A percentile compares a stretch with the other conserved stretches of the same genome.
Conservation (phyloP, 2,329 filamentous ascomycete species). For the Fusarium zealandicum region DNA sequence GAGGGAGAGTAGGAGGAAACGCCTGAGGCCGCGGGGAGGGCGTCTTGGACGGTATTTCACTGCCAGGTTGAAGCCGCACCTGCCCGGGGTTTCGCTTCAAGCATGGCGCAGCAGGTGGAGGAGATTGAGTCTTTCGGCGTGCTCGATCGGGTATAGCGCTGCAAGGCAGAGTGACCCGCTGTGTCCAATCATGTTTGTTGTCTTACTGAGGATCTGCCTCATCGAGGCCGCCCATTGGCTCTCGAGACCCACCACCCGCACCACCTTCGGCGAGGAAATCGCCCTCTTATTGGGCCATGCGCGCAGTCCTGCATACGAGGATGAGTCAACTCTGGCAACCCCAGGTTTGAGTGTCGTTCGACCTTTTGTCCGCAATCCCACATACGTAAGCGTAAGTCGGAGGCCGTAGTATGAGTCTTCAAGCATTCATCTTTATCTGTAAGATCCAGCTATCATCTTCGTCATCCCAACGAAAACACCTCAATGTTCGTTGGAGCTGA, state of each 20-base stretch:
- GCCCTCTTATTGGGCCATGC: slow-evolving; percentile 46
- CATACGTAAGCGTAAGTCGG: slow-evolving; percentile 4
- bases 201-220: slow-evolving; percentile 14
- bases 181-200: slow-evolving; percentile 40
- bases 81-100: slow-evolving; percentile 22
- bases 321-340: slow-evolving; percentile 45
- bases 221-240: slow-evolving; percentile 40
- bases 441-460: slow-evolving; percentile 1
- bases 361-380: slow-evolving; percentile 9
- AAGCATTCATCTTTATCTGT: slow-evolving; percentile 1
- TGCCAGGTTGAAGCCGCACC: slow-evolving; percentile 36
- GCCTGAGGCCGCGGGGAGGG: slow-evolving; percentile 46
- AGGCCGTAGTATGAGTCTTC: slow-evolving; percentile 3
- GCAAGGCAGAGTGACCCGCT: not conserved
- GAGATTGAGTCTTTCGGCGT: slow-evolving; percentile 54
- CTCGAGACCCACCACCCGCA: slow-evolving; percentile 35
- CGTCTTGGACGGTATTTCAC: slow-evolving; percentile 49
- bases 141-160: slow-evolving; percentile 50
- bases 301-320: slow-evolving; percentile 25
- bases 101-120: slow-evolving; percentile 45
- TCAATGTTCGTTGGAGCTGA: slow-evolving; percentile 1
- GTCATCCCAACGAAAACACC: not conserved
- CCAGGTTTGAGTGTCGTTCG: slow-evolving; percentile 36
- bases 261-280: slow-evolving; percentile 47
- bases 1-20: slow-evolving; percentile 33